These are phyloP conservation scores for Conoideocrella luteorostrata DNA, from an alignment of 2,329 filamentous ascomycete species.

Conservation along the genomic window DNA sequence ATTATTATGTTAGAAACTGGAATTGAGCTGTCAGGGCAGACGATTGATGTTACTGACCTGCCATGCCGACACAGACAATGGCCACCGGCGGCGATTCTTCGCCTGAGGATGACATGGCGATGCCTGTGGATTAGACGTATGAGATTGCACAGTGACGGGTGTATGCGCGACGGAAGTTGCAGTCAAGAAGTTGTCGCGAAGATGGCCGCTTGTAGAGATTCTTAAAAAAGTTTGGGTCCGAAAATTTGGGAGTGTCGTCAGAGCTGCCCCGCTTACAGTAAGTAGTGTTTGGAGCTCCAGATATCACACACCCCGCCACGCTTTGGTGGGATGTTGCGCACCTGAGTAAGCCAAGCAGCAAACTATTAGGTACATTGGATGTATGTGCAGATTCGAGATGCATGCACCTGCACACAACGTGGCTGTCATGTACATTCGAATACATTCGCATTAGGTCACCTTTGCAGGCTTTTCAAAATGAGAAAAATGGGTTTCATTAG, in stretches of 20 bases:
- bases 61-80: conserved; percentile 96
- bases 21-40: neutral
- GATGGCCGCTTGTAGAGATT: too few species aligned
- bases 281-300: neutral
- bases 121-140: too few species aligned
- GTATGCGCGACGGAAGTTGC: neutral
- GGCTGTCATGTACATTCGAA: too few species aligned
- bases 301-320: neutral
- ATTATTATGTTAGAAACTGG: neutral
- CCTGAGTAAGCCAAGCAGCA: too few species aligned
- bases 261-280: conserved; percentile 9
- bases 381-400: too few species aligned
- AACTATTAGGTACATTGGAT: too few species aligned
- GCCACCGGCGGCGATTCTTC: conserved; percentile 29
- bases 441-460: too few species aligned
- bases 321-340: too few species aligned
- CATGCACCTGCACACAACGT: too few species aligned
- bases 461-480: too few species aligned
- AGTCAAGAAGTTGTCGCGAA: neutral
- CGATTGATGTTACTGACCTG: too few species aligned
- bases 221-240: conserved; percentile 3
- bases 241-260: conserved; percentile 9
- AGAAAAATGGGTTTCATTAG: too few species aligned
- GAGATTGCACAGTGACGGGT: neutral
- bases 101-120: conserved; percentile 30